phyloP scores from a whole-genome alignment of 2,329 filamentous ascomycete species.

The Tolypocladium ovalisporum region DNA sequence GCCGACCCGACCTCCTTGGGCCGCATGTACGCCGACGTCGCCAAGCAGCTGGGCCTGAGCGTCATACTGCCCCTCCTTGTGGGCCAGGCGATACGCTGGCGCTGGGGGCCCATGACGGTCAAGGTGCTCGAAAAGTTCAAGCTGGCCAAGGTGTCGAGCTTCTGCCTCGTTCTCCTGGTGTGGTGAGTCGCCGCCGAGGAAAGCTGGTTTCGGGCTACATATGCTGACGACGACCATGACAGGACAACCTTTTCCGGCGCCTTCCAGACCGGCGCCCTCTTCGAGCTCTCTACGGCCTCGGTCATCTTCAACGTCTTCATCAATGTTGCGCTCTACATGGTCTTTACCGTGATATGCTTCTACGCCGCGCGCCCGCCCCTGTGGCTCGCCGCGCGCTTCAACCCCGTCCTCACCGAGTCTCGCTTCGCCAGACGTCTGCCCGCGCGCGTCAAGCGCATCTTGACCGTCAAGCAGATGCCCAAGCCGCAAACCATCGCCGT shows the following conservation, averaged over 20 bases:
- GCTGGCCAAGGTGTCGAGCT: conserved; percentile 35
- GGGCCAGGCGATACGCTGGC: conserved; percentile 48
- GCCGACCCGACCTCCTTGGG: conserved; percentile 40
- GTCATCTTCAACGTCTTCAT: conserved; percentile 58
- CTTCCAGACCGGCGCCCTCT: conserved; percentile 53
- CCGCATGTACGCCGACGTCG: conserved; percentile 54
- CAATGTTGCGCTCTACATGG: conserved; percentile 49
- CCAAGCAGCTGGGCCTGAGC: conserved; percentile 57
- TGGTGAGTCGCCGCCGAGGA: conserved; percentile 25
- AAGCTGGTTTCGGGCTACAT: not conserved
- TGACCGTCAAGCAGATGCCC: conserved; percentile 41
- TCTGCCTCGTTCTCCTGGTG: conserved; percentile 35
- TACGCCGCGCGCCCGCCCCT: conserved; percentile 32
- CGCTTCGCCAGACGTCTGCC: conserved; percentile 12
- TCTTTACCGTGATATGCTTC: conserved; percentile 55
- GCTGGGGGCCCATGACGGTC: conserved; percentile 38
- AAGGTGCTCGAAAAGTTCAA: conserved; percentile 43
- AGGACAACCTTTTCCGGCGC: conserved; percentile 60
- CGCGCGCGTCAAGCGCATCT: conserved; percentile 13
- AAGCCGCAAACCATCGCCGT: conserved; percentile 56
- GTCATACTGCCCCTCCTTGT: conserved; percentile 53
- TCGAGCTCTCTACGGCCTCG: conserved; percentile 44
- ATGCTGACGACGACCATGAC: conserved; percentile 2
- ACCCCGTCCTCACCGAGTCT: conserved; percentile 21
- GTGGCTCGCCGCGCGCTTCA: conserved; percentile 19